These are phyloP conservation scores for Penicilliopsis zonata DNA, from an alignment of 495 filamentous ascomycete genomes.

Conservation along the genomic window DNA sequence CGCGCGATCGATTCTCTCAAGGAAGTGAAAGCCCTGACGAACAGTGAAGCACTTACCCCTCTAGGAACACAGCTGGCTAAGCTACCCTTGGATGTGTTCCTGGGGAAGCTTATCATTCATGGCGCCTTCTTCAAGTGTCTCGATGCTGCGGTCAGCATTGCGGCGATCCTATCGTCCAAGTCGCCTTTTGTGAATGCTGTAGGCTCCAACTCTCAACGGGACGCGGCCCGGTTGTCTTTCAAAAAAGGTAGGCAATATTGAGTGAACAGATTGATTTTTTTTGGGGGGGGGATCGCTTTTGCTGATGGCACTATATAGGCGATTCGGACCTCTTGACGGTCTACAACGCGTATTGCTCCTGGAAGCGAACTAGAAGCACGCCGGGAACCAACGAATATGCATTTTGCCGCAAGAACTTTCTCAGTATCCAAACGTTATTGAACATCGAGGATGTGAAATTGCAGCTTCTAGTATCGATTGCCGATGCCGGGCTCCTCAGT, in stretches of 20 bases:
- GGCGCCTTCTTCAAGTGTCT: slow-evolving; percentile 79
- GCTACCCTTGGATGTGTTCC: slow-evolving; percentile 82
- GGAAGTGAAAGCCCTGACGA: slow-evolving; percentile 82
- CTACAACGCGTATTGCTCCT: slow-evolving; percentile 85
- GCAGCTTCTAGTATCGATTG: slow-evolving; percentile 69
- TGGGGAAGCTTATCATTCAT: slow-evolving; percentile 84
- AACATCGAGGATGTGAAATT: slow-evolving; percentile 93
- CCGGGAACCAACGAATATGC: slow-evolving; percentile 56
- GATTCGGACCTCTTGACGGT: slow-evolving; percentile 86
- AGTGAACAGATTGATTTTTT: no score
- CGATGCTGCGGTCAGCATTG: slow-evolving; percentile 80
- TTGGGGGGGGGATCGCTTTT: slow-evolving; percentile 1
- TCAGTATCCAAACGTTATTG: slow-evolving; percentile 67
- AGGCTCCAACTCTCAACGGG: slow-evolving; percentile 68
- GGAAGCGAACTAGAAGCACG: slow-evolving; percentile 66
- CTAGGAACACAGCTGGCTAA: slow-evolving; percentile 78
- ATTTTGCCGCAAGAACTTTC: slow-evolving; percentile 87
- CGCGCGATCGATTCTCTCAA: slow-evolving; percentile 84
- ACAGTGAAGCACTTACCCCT: slow-evolving; percentile 69
- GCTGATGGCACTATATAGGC: slow-evolving; percentile 28
- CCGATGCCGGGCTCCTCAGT: slow-evolving; percentile 68
- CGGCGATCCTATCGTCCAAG: slow-evolving; percentile 86
- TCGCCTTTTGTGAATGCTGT: slow-evolving; percentile 83
- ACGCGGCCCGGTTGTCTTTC: slow-evolving; percentile 63
- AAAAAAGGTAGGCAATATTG: slow-evolving; percentile 45